Evolutionary conservation across 495 filamentous ascomycete species (phyloP).

Genomic region (Tirmania nivea): DNA sequence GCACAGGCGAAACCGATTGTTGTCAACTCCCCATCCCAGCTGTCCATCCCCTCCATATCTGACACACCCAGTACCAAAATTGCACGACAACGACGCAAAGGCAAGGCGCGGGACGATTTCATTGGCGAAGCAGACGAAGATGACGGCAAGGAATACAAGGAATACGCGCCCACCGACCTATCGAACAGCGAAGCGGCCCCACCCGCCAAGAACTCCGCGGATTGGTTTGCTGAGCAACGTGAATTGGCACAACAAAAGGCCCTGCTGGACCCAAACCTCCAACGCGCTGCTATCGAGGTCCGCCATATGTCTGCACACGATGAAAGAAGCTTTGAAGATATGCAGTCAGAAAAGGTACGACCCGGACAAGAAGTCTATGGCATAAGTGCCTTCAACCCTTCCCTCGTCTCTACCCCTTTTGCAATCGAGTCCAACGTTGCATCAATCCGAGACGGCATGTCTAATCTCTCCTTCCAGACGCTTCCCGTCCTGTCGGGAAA

Average conservation of each 20-base stretch:
- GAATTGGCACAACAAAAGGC: conserved; percentile 16
- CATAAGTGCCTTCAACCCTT: conserved; percentile 16
- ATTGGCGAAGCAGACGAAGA: conserved; percentile 14
- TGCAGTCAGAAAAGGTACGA: conserved; percentile 14
- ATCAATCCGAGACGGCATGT: conserved; percentile 19
- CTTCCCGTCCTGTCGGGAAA: conserved; percentile 8
- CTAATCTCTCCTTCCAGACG: conserved; percentile 14
- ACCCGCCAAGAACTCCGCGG: conserved; percentile 7
- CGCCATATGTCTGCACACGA: conserved; percentile 13
- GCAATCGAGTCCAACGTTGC: conserved; percentile 13
- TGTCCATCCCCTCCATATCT: conserved; percentile 11
- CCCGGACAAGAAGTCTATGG: conserved; percentile 16
- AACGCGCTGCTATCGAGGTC: conserved; percentile 13
- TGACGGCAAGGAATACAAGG: conserved; percentile 3
- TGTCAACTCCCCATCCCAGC: neutral
- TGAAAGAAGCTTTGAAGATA: conserved; percentile 7
- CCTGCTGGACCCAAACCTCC: conserved; percentile 9
- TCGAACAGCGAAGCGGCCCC: conserved; percentile 3
- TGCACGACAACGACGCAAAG: conserved; percentile 15
- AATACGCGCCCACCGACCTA: conserved; percentile 3
- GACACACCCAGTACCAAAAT: conserved; percentile 16
- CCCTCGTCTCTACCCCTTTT: conserved; percentile 18
- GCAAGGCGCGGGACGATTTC: conserved; percentile 9
- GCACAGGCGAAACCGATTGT: neutral
- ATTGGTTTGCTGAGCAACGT: conserved; percentile 16